A percentile compares a stretch with the other conserved stretches of the same genome.
Conservation (phyloP, 2,329 filamentous ascomycete genomes). For the Monosporascus ibericus region DNA sequence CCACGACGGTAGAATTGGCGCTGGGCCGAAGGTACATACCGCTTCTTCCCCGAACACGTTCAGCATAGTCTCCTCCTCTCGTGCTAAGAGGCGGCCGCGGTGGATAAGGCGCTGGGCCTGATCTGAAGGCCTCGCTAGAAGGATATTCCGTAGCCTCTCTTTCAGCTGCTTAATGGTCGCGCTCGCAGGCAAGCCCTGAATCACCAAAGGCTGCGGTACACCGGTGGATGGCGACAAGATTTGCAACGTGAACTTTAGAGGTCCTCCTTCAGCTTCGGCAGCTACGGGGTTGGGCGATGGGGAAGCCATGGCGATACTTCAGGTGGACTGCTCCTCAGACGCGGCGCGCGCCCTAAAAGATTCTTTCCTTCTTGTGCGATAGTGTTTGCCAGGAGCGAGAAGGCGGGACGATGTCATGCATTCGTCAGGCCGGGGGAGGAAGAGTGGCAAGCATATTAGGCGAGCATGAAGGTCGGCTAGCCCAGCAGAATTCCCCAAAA, state of each 20-base stretch:
- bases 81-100: constrained; percentile 48
- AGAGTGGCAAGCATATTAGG: neutral
- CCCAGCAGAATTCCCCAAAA: too few relatives aligned
- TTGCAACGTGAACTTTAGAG: constrained; percentile 46
- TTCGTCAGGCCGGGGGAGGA: neutral
- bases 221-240: constrained; percentile 53
- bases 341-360: neutral
- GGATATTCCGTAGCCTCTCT: constrained; percentile 46
- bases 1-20: neutral
- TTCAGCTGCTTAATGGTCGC: constrained; percentile 54
- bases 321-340: too few relatives aligned
- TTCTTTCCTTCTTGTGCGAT: neutral
- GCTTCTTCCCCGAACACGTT: constrained; percentile 51
- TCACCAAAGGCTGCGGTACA: constrained; percentile 43
- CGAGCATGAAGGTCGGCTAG: neutral
- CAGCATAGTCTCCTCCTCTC: constrained; percentile 49
- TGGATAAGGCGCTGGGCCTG: constrained; percentile 56
- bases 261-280: constrained; percentile 16
- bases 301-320: constrained; percentile 32
- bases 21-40: constrained; percentile 30
- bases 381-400: neutral
- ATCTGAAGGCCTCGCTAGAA: constrained; percentile 44
- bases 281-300: constrained; percentile 22
- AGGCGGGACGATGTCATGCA: neutral
- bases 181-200: constrained; percentile 40